Evolutionary conservation across 371 early-diverging fungal species (phyloP).

Genomic region (Lichtheimia corymbifera): DNA sequence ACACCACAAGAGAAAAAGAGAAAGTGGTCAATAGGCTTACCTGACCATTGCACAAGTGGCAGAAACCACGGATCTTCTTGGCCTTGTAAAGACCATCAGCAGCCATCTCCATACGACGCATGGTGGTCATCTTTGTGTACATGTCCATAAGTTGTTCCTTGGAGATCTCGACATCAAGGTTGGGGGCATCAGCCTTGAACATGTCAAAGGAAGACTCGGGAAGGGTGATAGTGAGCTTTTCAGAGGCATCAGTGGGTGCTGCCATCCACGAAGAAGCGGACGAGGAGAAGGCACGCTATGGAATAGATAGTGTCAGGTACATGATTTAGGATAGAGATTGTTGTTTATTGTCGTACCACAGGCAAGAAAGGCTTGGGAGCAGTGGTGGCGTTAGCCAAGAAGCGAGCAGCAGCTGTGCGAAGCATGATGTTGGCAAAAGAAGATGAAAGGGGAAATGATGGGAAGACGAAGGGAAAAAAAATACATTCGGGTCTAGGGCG

Average conservation of each 20-base stretch:
- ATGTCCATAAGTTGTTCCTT: conserved; percentile 76
- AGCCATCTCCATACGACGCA: conserved; percentile 94
- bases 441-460: conserved; percentile 22
- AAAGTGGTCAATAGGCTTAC: conserved; percentile 30
- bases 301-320: background rate
- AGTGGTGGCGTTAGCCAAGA: conserved; percentile 42
- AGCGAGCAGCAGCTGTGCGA: conserved; percentile 49
- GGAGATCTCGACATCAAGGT: conserved; percentile 57
- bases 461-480: conserved; percentile 23
- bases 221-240: conserved; percentile 57
- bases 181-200: conserved; percentile 69
- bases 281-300: conserved; percentile 10
- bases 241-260: conserved; percentile 16
- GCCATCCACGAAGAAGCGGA: conserved; percentile 12
- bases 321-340: background rate
- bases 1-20: background rate
- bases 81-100: conserved; percentile 95
- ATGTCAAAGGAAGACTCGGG: conserved; percentile 64
- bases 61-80: conserved; percentile 98
- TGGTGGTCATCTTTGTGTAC: conserved; percentile 86
- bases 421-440: conserved; percentile 34
- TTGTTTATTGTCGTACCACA: conserved; percentile 14
- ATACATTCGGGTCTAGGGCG: conserved; percentile 13
- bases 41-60: conserved; percentile 99
- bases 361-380: conserved; percentile 26